Conservation (phyloP, 495 filamentous ascomycete species). For the Penicillium macrosclerotiorum region DNA sequence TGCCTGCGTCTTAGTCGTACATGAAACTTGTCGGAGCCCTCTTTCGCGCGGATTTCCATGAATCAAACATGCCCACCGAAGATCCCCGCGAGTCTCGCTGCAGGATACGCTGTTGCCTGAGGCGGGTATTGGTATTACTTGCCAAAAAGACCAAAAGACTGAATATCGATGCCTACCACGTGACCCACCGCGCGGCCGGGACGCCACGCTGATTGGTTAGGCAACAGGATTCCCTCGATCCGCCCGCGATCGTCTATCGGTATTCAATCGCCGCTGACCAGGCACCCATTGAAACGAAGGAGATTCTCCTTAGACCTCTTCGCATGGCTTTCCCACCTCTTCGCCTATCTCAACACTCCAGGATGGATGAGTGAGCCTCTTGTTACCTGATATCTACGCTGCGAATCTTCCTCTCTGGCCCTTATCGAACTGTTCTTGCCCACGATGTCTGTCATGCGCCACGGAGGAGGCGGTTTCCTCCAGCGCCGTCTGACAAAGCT, state of each 20-base stretch:
- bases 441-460: slow-evolving; percentile 50
- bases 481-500: slow-evolving; percentile 78
- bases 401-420: slow-evolving; percentile 12
- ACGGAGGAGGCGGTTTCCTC: slow-evolving; percentile 47
- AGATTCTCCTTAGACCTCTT: not conserved
- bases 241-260: slow-evolving; percentile 27
- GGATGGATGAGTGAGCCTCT: slow-evolving; percentile 17
- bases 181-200: slow-evolving; percentile 16
- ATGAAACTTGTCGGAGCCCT: too few relatives aligned
- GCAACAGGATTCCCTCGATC: slow-evolving; percentile 48
- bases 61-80: too few relatives aligned
- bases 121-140: slow-evolving; percentile 5
- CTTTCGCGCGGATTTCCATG: too few relatives aligned
- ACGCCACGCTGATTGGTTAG: slow-evolving; percentile 43
- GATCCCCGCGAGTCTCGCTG: not conserved
- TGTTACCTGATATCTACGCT: slow-evolving; percentile 1
- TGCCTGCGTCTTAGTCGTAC: too few relatives aligned
- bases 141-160: not conserved
- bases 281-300: slow-evolving; percentile 22
- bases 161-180: slow-evolving; percentile 42
- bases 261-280: slow-evolving; percentile 18
- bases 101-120: slow-evolving; percentile 15
- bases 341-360: slow-evolving; percentile 4
- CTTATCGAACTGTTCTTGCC: slow-evolving; percentile 29
- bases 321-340: slow-evolving; percentile 9